A percentile compares a stretch with the other conserved stretches of the same genome.
Evolutionary conservation across 306 rosid species (phyloP).

Genomic region (Sicyos edulis): DNA sequence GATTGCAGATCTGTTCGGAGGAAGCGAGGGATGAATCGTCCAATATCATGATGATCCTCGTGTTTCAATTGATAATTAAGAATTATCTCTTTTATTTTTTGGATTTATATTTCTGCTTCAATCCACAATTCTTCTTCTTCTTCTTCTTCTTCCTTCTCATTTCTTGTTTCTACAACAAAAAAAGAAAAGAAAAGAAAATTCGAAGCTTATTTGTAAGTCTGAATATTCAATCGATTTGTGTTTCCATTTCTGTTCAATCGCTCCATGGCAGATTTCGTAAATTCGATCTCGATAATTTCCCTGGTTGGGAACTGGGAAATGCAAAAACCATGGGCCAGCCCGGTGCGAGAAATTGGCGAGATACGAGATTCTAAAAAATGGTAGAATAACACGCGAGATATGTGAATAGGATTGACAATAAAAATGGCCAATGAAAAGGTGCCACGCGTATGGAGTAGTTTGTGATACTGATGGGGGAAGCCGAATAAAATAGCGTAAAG

Average conservation of each 20-base stretch:
- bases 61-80: constrained; percentile 47
- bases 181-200: constrained; percentile 10
- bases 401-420: not conserved
- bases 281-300: not conserved
- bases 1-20: constrained; percentile 19
- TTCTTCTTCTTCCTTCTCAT: not conserved
- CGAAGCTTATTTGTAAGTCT: constrained; percentile 34
- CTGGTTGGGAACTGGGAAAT: constrained; percentile 4
- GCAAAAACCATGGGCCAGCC: not conserved
- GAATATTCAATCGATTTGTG: constrained; percentile 16
- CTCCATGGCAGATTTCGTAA: not conserved
- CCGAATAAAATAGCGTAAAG: not conserved
- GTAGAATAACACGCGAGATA: not conserved
- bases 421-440: not conserved
- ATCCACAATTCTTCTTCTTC: not conserved
- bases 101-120: constrained; percentile 13
- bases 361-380: not conserved
- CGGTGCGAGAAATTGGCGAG: not conserved
- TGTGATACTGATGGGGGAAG: not conserved
- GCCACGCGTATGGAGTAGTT: constrained; percentile 11
- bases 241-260: not conserved
- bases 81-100: constrained; percentile 26
- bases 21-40: constrained; percentile 27
- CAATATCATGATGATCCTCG: constrained; percentile 31
- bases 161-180: constrained; percentile 21